Conservation (phyloP, 345 rosid genomes). For the Acer yangbiense region DNA sequence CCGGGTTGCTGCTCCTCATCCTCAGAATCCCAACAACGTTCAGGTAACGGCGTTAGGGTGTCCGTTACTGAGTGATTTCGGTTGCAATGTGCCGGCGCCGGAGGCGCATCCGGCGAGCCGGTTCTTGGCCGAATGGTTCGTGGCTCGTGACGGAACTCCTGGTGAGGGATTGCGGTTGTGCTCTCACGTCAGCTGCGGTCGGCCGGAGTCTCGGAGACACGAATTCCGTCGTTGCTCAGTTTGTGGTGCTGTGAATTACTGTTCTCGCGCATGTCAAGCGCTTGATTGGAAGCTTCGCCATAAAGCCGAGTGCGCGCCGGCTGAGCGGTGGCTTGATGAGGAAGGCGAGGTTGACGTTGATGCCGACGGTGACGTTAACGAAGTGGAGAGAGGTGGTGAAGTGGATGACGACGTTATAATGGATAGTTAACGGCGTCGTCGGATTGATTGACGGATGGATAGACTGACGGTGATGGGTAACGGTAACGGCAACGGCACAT, state of each 20-base stretch:
- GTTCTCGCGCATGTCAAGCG: slow-evolving; percentile 97
- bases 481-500: slow-evolving; percentile 21
- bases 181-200: slow-evolving; percentile 82
- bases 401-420: slow-evolving; percentile 36
- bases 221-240: slow-evolving; percentile 95
- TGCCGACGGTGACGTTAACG: slow-evolving; percentile 17
- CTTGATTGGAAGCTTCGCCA: slow-evolving; percentile 95
- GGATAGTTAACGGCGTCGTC: slow-evolving; percentile 31
- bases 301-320: slow-evolving; percentile 73
- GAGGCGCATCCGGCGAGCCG: slow-evolving; percentile 76
- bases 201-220: slow-evolving; percentile 90
- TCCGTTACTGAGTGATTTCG: slow-evolving; percentile 87
- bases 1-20: neutral
- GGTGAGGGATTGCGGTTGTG: slow-evolving; percentile 72
- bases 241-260: slow-evolving; percentile 90
- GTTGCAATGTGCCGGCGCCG: slow-evolving; percentile 97
- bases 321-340: slow-evolving; percentile 61
- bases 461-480: slow-evolving; percentile 13
- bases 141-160: slow-evolving; percentile 33
- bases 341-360: slow-evolving; percentile 54
- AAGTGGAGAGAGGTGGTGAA: slow-evolving; percentile 22
- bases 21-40: slow-evolving; percentile 23
- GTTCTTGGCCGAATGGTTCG: slow-evolving; percentile 83
- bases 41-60: slow-evolving; percentile 49
- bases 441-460: slow-evolving; percentile 24